Evolutionary conservation across 352 stramenopile species (phyloP).

Genomic region (Thalassiosira ordinaria): DNA sequence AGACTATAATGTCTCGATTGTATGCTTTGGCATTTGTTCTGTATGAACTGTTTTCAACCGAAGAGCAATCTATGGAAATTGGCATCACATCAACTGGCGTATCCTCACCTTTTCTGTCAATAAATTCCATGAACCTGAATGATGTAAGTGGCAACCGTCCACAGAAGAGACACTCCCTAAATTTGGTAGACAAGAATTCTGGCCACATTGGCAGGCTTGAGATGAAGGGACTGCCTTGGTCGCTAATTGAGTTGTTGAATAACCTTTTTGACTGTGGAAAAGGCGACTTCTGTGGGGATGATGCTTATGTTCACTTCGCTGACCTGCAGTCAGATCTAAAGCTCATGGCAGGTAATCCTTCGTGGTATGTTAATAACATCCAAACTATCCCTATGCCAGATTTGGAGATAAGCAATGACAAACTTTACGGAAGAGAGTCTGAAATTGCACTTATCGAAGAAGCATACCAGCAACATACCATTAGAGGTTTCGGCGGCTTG

Average conservation of each 20-base stretch:
- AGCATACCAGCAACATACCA: constrained; percentile 7
- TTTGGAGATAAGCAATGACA: constrained; percentile 21
- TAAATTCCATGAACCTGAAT: not conserved
- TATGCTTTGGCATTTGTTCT: not conserved
- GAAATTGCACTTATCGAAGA: constrained; percentile 1
- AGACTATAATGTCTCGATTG: constrained; percentile 1
- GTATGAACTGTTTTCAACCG: not conserved
- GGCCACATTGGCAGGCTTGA: constrained; percentile 1
- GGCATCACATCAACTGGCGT: not conserved
- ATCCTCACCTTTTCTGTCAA: not conserved
- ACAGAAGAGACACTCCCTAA: not conserved
- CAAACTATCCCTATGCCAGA: not conserved
- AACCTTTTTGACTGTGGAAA: constrained; percentile 17
- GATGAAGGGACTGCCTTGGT: constrained; percentile 10
- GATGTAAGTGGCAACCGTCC: not conserved
- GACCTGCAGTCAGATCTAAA: constrained; percentile 15
- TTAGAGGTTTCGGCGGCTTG: constrained; percentile 2
- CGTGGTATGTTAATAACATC: constrained; percentile 13
- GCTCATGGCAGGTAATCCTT: constrained; percentile 7
- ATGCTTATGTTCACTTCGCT: constrained; percentile 17
- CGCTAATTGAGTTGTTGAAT: constrained; percentile 6
- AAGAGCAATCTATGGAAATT: not conserved
- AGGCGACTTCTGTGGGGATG: no score
- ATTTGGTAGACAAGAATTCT: not conserved
- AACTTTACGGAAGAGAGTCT: constrained; percentile 27